Percentiles rank a stretch among this genome's conserved stretches.
These are phyloP conservation scores for Rhodamnia rubescens DNA, from an alignment of 345 rosid genomes.

Conservation along the genomic window DNA sequence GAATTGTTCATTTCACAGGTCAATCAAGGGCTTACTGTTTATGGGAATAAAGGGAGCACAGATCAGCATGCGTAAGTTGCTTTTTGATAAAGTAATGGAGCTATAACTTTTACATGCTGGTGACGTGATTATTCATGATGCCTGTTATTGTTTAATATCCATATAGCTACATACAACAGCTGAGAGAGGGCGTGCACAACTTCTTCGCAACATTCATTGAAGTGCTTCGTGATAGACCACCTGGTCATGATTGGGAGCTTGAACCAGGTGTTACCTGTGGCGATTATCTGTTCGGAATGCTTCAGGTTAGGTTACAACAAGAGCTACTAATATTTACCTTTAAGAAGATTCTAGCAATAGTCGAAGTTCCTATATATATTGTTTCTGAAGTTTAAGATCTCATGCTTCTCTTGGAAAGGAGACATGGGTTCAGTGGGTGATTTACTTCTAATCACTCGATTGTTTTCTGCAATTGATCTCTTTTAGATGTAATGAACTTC, in stretches of 20 bases:
- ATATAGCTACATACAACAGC: conserved; percentile 86
- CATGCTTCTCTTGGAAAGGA: not conserved
- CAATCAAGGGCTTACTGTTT: conserved; percentile 89
- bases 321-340: not conserved
- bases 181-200: conserved; percentile 97
- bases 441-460: not conserved
- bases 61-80: conserved; percentile 97
- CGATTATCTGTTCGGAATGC: conserved; percentile 96
- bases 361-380: not conserved
- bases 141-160: conserved; percentile 1
- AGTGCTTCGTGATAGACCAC: conserved; percentile 89
- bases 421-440: not conserved
- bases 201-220: conserved; percentile 96
- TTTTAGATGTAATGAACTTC: conserved; percentile 5
- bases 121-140: not conserved
- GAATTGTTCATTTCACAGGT: conserved; percentile 43
- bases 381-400: not conserved
- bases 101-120: not conserved
- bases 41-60: conserved; percentile 99
- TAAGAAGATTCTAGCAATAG: not conserved
- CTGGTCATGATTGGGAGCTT: conserved; percentile 99
- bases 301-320: conserved; percentile 50
- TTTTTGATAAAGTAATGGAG: not conserved
- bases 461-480: not conserved
- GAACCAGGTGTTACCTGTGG: conserved; percentile 99